phyloP scores from a whole-genome alignment of 352 stramenopile species.

The Phytopythium boreale region DNA sequence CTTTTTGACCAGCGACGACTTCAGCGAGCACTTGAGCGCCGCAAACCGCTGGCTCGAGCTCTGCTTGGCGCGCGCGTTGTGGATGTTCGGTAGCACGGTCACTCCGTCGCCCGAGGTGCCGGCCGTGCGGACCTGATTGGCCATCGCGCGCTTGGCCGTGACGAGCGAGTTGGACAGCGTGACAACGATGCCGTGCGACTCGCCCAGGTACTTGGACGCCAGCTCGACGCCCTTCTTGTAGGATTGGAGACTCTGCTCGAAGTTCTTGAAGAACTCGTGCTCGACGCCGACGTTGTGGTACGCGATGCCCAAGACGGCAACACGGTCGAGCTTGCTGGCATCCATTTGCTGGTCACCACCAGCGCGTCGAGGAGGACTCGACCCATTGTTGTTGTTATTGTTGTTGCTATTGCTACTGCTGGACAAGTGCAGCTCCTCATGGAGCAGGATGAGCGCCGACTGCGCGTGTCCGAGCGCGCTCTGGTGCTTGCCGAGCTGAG shows the following conservation, averaged over 20 bases:
- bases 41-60: constrained; percentile 14
- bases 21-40: constrained; percentile 27
- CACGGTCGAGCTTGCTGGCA: constrained; percentile 73
- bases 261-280: constrained; percentile 94
- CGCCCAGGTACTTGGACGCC: constrained; percentile 78
- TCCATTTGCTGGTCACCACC: constrained; percentile 14
- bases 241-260: constrained; percentile 84
- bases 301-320: constrained; percentile 92
- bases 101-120: constrained; percentile 57
- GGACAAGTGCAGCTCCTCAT: constrained; percentile 88
- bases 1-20: constrained; percentile 39
- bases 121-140: constrained; percentile 37
- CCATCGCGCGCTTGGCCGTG: constrained; percentile 71
- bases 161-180: constrained; percentile 90
- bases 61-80: constrained; percentile 19
- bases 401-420: constrained; percentile 9
- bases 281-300: constrained; percentile 96
- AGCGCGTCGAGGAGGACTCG: constrained; percentile 7
- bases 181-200: constrained; percentile 89
- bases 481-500: constrained; percentile 88
- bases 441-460: constrained; percentile 89
- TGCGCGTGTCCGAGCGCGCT: constrained; percentile 91
- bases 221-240: constrained; percentile 93
- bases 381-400: constrained; percentile 15
- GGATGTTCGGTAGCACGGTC: constrained; percentile 28